phyloP scores from a whole-genome alignment of 805 yeast species.

The Alloascoidea hylecoeti region DNA sequence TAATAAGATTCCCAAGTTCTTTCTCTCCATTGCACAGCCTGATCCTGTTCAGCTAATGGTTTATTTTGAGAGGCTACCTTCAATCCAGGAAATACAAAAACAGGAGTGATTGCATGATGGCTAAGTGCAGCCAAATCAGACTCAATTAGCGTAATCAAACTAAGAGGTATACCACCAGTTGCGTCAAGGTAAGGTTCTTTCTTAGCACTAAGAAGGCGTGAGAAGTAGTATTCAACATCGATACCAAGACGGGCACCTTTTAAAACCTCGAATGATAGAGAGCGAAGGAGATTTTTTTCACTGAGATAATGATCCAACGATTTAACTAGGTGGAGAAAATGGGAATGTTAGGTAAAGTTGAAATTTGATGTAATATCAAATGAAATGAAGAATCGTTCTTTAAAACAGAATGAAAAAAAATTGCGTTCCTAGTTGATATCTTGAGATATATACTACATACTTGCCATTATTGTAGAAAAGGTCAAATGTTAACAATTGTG shows the following conservation, averaged over 20 bases:
- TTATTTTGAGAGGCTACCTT: slow-evolving; percentile 21
- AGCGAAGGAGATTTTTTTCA: slow-evolving; percentile 49
- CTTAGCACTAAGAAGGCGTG: slow-evolving; percentile 36
- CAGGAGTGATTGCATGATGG: slow-evolving; percentile 54
- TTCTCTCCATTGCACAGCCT: slow-evolving; percentile 27
- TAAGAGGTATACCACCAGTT: slow-evolving; percentile 67
- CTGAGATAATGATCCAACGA: slow-evolving; percentile 56
- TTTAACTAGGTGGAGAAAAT: slow-evolving; percentile 21
- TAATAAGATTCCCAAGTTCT: slow-evolving; percentile 31
- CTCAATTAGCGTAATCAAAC: slow-evolving; percentile 40
- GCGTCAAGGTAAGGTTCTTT: slow-evolving; percentile 64
- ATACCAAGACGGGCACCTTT: slow-evolving; percentile 64
- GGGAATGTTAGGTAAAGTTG: background rate
- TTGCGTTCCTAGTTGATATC: too few relatives aligned
- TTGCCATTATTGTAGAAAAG: too few relatives aligned
- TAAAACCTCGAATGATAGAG: slow-evolving; percentile 49
- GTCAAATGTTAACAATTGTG: too few relatives aligned
- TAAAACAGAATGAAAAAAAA: too few relatives aligned
- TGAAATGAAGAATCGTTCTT: too few relatives aligned
- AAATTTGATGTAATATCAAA: too few relatives aligned
- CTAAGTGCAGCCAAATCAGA: slow-evolving; percentile 48
- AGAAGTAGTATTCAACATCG: slow-evolving; percentile 69
- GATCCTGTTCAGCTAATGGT: slow-evolving; percentile 14
- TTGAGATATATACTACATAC: too few relatives aligned
- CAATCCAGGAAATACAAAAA: slow-evolving; percentile 68